Base-by-base conservation (phyloP, 306 rosid species). In the Castanea crenata region DNA sequence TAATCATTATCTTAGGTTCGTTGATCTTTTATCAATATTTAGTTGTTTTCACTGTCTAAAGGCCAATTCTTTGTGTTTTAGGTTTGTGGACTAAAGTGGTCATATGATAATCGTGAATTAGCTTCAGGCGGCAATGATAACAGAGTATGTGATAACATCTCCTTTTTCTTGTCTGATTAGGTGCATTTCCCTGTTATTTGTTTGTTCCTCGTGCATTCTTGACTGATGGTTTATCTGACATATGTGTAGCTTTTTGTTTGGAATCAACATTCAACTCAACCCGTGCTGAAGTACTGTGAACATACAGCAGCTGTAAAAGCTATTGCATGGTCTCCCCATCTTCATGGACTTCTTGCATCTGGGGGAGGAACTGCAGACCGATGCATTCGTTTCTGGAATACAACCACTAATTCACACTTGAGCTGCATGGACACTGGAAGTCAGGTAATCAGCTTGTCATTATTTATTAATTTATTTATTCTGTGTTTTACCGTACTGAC, bases 51-150 rank as follows among this genome's bases (percentile, higher is more conserved):
- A 18, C 38, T 44, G 63, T 71, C 18, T 79, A 52, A 82, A 69
- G 46, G 44, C 79, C 46, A 71, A 75, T 79, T 61, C 79, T 63
- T 55, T 74, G 76, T 77, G 56, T 82, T 83, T 78, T 68, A 96
- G 99, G 99, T 96, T 82, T 96, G 99, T 79, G 99, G 99, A 76
- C 85, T 96, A 79, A 91, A 91, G 82, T 96, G 99, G 99, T 93
- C 99, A 0, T 90, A 90, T 46, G 99, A 96, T 84, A 89, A 91
- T 86, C 98, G 99, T 51, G 99, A 96, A 84, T 86, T 96, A 79
- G 99, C 99, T 87, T 96, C 99, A 3, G 98, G 99, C 0, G 99
- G 99, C 79, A 96, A 96, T 81, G 99, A 96, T 88, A 96, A 96
- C 61, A 87, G 91, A 83, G 99, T 96, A 93, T 58, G 97, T 72